phyloP scores from a whole-genome alignment of 371 early-diverging fungal species.

The Neoconidiobolus thromboides region DNA sequence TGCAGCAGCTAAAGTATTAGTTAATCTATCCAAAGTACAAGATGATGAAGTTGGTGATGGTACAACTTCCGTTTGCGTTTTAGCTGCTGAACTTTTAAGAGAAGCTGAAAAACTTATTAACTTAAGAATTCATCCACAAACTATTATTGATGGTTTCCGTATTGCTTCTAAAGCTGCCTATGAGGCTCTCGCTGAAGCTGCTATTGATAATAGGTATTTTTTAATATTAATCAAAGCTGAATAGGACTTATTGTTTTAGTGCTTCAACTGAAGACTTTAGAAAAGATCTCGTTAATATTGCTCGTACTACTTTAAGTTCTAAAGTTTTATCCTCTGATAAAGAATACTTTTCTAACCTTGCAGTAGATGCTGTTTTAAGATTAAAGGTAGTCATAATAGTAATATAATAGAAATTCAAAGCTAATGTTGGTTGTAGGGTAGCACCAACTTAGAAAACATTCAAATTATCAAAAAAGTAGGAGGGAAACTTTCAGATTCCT shows the following conservation, averaged over 20 bases:
- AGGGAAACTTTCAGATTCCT: conserved; percentile 93
- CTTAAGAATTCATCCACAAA: conserved; percentile 95
- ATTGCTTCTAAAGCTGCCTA: conserved; percentile 78
- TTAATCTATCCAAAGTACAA: conserved; percentile 96
- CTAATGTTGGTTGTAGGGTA: conserved; percentile 29
- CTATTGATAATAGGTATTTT: conserved; percentile 51
- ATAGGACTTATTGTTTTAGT: conserved; percentile 13
- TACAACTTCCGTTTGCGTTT: conserved; percentile 97
- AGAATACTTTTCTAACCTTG: conserved; percentile 90
- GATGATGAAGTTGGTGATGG: conserved; percentile 99
- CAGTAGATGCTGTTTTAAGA: conserved; percentile 93
- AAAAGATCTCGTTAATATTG: conserved; percentile 87
- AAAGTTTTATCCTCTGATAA: conserved; percentile 96
- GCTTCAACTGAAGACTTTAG: conserved; percentile 44
- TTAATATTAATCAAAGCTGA: background rate
- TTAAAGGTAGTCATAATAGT: conserved; percentile 29
- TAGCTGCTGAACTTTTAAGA: conserved; percentile 92
- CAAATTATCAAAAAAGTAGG: conserved; percentile 98
- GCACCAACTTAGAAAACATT: conserved; percentile 94
- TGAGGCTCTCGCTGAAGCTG: conserved; percentile 64
- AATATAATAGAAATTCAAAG: background rate
- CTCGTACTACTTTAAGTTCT: conserved; percentile 94
- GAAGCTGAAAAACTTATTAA: conserved; percentile 90
- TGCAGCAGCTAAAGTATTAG: conserved; percentile 96
- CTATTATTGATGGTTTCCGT: conserved; percentile 93